Conservation (phyloP, 2,329 filamentous ascomycete species). For the Epichloe uncinata region DNA sequence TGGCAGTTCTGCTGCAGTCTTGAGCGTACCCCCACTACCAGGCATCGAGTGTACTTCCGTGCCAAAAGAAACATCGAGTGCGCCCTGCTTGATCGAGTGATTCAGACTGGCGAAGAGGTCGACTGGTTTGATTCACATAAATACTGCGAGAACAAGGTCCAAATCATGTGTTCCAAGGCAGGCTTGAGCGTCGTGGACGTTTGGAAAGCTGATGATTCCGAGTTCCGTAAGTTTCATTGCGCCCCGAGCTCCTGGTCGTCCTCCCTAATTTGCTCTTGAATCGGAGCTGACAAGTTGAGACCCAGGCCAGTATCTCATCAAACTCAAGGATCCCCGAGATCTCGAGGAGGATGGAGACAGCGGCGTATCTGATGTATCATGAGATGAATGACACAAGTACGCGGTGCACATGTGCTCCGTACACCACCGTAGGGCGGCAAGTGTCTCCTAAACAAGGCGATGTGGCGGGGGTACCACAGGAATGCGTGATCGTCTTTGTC, state of each 20-base stretch:
- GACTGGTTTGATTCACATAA: constrained; percentile 33
- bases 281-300: constrained; percentile 8
- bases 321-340: constrained; percentile 16
- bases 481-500: too few relatives aligned
- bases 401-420: neutral
- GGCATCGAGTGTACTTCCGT: constrained; percentile 27
- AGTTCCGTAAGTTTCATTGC: constrained; percentile 22
- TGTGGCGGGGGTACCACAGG: neutral
- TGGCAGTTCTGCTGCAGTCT: constrained; percentile 25
- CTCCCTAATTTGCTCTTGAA: constrained; percentile 1
- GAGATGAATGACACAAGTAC: neutral
- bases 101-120: constrained; percentile 21
- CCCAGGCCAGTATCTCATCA: constrained; percentile 26
- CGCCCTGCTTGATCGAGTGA: constrained; percentile 11
- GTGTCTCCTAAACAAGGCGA: neutral
- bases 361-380: constrained; percentile 19
- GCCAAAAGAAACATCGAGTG: constrained; percentile 22
- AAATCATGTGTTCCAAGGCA: constrained; percentile 26
- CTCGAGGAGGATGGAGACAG: constrained; percentile 24
- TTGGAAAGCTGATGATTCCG: constrained; percentile 24
- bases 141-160: constrained; percentile 22
- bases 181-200: constrained; percentile 22
- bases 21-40: constrained; percentile 22
- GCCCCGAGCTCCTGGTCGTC: neutral
- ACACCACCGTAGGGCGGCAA: neutral